A percentile compares a stretch with the other conserved stretches of the same genome.
These are phyloP conservation scores for Pistacia atlantica DNA, from an alignment of 345 rosid species.

Conservation along the genomic window DNA sequence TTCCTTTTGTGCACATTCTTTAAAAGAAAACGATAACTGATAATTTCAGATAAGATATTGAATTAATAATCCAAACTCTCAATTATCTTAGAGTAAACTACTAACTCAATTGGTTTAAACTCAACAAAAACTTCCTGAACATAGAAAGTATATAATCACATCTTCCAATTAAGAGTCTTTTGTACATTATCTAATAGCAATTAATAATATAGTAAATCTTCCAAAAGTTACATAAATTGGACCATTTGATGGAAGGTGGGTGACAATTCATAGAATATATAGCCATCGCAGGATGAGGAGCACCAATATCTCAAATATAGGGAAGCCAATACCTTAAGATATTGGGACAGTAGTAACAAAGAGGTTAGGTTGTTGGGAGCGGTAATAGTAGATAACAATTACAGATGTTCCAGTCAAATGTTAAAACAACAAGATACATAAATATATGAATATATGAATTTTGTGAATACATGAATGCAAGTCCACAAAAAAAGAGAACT, in stretches of 20 bases:
- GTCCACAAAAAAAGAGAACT: not conserved
- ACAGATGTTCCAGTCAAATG: not conserved
- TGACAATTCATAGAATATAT: not conserved
- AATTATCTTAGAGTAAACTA: not conserved
- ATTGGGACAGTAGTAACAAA: not conserved
- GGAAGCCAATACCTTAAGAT: not conserved
- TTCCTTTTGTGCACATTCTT: not conserved
- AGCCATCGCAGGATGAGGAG: not conserved
- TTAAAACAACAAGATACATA: not conserved
- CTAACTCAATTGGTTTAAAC: conserved; percentile 1
- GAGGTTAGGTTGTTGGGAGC: not conserved
- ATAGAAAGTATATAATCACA: not conserved
- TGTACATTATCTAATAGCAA: not conserved
- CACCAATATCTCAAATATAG: not conserved
- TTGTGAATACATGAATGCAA: too few relatives aligned
- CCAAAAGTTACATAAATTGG: not conserved
- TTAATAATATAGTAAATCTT: not conserved
- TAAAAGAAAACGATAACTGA: not conserved
- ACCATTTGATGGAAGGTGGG: not conserved
- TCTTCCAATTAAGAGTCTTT: not conserved
- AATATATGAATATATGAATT: not conserved
- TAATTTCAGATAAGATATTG: not conserved
- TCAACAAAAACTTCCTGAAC: not conserved
- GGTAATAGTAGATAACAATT: not conserved
- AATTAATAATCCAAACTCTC: not conserved